Conservation (phyloP, 2,329 filamentous ascomycete genomes). For the Berkeleyomyces rouxiae region DNA sequence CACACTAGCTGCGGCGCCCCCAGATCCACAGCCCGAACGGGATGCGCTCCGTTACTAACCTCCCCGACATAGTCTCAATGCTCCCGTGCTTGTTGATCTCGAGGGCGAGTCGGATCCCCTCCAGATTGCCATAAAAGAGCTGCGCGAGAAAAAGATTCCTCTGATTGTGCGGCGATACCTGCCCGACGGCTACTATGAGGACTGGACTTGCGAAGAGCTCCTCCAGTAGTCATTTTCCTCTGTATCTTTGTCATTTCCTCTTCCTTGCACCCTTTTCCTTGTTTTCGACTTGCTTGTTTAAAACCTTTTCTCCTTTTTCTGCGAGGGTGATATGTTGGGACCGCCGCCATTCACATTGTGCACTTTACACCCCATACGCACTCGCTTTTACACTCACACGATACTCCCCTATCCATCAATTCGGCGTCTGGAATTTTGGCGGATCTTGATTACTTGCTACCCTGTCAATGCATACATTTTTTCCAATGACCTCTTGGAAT, state of each 20-base stretch:
- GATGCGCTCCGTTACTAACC: background rate
- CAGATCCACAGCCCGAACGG: background rate
- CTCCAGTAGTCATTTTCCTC: slow-evolving; percentile 35
- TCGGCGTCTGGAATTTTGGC: slow-evolving; percentile 3
- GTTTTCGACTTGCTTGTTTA: background rate
- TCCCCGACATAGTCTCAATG: slow-evolving; percentile 60
- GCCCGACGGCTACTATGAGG: slow-evolving; percentile 95
- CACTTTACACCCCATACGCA: background rate
- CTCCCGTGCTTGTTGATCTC: slow-evolving; percentile 85
- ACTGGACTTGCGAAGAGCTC: slow-evolving; percentile 97
- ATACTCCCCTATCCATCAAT: background rate
- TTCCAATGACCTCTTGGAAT: background rate
- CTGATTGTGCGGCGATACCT: slow-evolving; percentile 88
- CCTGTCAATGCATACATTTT: background rate
- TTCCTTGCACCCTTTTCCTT: background rate
- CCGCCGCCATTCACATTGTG: background rate
- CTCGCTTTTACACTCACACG: background rate
- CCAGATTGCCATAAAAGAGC: slow-evolving; percentile 93
- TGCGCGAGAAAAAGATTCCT: slow-evolving; percentile 97
- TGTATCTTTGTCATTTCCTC: background rate
- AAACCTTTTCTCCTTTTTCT: background rate
- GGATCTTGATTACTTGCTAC: background rate
- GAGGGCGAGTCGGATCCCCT: slow-evolving; percentile 96
- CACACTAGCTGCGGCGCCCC: too few relatives aligned
- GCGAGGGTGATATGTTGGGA: background rate